phyloP scores from a whole-genome alignment of 176 grass and related monocot species.

The Oryza rufipogon region DNA sequence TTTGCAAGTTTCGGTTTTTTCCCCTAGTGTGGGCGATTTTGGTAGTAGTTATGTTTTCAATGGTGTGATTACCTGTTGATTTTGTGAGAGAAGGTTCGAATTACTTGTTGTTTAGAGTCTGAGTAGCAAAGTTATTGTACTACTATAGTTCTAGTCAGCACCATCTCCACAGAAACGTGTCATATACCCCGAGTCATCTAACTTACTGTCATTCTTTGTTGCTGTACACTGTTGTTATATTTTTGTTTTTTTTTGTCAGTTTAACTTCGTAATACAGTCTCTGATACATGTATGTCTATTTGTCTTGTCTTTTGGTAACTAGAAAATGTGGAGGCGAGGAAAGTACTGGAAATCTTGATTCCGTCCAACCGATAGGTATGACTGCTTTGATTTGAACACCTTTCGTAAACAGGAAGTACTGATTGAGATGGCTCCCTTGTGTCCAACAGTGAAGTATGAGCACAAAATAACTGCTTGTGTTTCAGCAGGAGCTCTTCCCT shows the following conservation, averaged over 20 bases:
- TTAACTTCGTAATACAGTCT: slow-evolving; percentile 42
- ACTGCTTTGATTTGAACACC: slow-evolving; percentile 38
- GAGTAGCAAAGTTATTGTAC: neutral
- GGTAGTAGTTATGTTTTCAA: neutral
- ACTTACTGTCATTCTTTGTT: slow-evolving; percentile 15
- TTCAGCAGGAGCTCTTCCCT: slow-evolving; percentile 53
- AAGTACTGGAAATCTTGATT: slow-evolving; percentile 46
- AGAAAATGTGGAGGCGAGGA: slow-evolving; percentile 60
- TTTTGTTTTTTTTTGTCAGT: slow-evolving; percentile 36
- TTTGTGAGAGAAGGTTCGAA: neutral
- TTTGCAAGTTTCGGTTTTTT: neutral
- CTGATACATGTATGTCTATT: slow-evolving; percentile 66
- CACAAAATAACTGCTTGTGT: slow-evolving; percentile 41
- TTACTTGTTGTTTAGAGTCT: neutral
- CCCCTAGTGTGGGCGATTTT: neutral
- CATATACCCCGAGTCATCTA: neutral
- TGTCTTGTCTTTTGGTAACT: slow-evolving; percentile 56
- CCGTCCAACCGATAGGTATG: slow-evolving; percentile 61
- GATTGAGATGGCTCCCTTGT: slow-evolving; percentile 31
- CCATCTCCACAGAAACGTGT: slow-evolving; percentile 44
- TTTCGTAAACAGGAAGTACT: slow-evolving; percentile 31
- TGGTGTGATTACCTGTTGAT: too few relatives aligned
- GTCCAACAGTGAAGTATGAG: neutral
- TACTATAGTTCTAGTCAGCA: neutral
- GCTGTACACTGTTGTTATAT: slow-evolving; percentile 32